These are phyloP conservation scores for Porogramme epimiltina DNA, from an alignment of 1,284 basidiomycete genomes.

Conservation along the genomic window DNA sequence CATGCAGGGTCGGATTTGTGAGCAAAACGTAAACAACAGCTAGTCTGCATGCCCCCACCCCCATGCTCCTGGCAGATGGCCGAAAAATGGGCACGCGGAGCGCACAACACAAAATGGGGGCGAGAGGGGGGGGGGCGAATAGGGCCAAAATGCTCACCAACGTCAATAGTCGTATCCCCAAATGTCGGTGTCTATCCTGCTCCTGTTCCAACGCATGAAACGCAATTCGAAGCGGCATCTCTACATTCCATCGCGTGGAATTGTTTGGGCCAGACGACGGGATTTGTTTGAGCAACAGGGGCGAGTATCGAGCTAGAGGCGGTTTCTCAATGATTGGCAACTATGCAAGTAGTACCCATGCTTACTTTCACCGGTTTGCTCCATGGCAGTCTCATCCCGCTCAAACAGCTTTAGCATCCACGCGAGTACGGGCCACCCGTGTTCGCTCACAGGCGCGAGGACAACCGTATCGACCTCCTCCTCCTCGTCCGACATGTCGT, in stretches of 20 bases:
- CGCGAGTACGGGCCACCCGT: conserved; percentile 66
- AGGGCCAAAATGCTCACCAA: too few species aligned
- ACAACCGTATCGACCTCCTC: conserved; percentile 27
- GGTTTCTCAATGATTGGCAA: too few species aligned
- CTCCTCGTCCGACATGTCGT: conserved; percentile 3
- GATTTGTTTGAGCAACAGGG: conserved; percentile 65
- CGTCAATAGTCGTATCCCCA: conserved; percentile 53
- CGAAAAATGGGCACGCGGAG: too few species aligned
- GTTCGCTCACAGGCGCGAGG: conserved; percentile 47
- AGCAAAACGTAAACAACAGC: background rate
- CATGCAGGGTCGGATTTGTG: conserved; percentile 1
- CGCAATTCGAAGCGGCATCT: conserved; percentile 55
- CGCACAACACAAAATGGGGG: background rate
- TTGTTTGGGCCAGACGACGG: conserved; percentile 52
- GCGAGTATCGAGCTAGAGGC: conserved; percentile 53
- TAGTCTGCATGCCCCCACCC: background rate
- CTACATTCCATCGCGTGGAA: conserved; percentile 57
- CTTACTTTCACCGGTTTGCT: conserved; percentile 36
- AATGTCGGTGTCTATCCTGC: conserved; percentile 36
- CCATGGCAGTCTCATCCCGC: conserved; percentile 51
- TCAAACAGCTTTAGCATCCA: conserved; percentile 70
- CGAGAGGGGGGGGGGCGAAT: background rate
- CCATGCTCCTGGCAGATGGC: too few species aligned
- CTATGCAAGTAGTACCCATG: background rate
- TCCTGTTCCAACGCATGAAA: conserved; percentile 52